Base-by-base conservation (phyloP, 2,329 filamentous ascomycete genomes). In the Exophiala lecanii-corni region DNA sequence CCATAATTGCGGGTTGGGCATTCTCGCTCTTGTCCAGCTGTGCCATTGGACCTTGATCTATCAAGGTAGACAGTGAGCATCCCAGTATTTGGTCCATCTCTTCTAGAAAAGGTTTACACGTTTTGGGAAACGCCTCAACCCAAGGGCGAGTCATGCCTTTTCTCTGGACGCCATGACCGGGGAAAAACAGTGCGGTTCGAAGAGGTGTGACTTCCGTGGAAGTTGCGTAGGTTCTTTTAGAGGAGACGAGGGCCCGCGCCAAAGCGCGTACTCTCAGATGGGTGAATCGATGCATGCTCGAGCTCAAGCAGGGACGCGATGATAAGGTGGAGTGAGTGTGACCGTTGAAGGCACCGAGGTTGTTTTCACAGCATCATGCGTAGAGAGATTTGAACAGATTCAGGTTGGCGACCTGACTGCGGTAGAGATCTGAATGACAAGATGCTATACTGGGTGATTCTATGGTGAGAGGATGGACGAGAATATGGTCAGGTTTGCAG, bases 1-100 rank as follows among this genome's bases (percentile, higher is more conserved):
- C 87, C 88, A 97, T 94, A 64, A 96, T 95, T 57, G 91, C 89
- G 1, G 91, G 91, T 65, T 97, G 91, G 3, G 91, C 86, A 61
- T 94, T 89, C 53, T 85, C 79, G 3, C 91, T 96, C 44, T 79
- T 77, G 30, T 86, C 94, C 43, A 97, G 78, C 39, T 74, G 68
- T 43, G 79, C 80, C 55, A 85, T 86, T 1, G 91, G 86, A 0
- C 91, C 89, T 19, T 86, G 72, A 47, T 82, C 80, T 55, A 96
- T 95, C 46, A 91, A 75, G 18, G 75, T 72, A 28, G 86, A 89
- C 44, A 97, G 75, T 50, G 82, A 81, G 58, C 82, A 81, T 55
- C 83, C 78, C 57, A 94, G 75, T 18, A 79, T 78, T 31, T 80
- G 70, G 68, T 97, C 88, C 63, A 95, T 89, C 66, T 95, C 85